A percentile compares a stretch with the other conserved stretches of the same genome.
Evolutionary conservation across 1,284 basidiomycete genomes (phyloP).

Genomic region (Apiotrichum brassicae): DNA sequence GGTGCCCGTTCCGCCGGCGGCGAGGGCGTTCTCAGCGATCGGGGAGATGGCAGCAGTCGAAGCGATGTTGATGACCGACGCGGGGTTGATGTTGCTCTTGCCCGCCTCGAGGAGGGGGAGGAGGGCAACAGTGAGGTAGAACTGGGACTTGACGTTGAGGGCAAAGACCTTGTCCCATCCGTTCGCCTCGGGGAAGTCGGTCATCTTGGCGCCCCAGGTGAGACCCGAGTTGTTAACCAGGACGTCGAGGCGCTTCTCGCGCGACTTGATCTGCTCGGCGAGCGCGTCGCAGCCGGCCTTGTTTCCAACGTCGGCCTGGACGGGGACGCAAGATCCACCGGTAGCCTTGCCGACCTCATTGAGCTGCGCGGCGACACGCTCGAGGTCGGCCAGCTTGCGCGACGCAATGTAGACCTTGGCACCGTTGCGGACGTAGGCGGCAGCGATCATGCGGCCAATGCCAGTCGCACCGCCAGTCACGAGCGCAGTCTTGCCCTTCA

Average conservation of each 20-base stretch:
- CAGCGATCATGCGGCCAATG: conserved; percentile 24
- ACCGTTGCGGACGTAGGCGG: conserved; percentile 24
- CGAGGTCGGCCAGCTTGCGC: conserved; percentile 19
- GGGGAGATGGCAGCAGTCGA: conserved; percentile 23
- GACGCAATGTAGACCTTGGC: conserved; percentile 31
- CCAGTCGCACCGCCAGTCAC: conserved; percentile 22
- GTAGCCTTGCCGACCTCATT: conserved; percentile 8
- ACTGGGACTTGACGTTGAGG: conserved; percentile 22
- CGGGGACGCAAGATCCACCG: conserved; percentile 12
- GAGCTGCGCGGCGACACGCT: conserved; percentile 16
- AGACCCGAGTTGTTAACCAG: conserved; percentile 41
- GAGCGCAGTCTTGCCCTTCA: conserved; percentile 18
- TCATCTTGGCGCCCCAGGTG: conserved; percentile 17
- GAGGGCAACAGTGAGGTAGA: conserved; percentile 26
- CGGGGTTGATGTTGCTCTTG: conserved; percentile 17
- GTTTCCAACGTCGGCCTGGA: conserved; percentile 27
- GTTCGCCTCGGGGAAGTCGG: conserved; percentile 18
- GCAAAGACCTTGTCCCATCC: conserved; percentile 22
- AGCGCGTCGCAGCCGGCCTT: conserved; percentile 22
- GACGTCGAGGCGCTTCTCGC: conserved; percentile 31
- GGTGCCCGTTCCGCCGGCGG: conserved; percentile 22
- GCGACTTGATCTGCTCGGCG: conserved; percentile 11
- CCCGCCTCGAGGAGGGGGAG: conserved; percentile 20
- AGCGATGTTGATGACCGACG: conserved; percentile 30
- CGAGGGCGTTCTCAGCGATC: conserved; percentile 17